phyloP scores from a whole-genome alignment of 805 yeast species.

The Spathaspora passalidarum region DNA sequence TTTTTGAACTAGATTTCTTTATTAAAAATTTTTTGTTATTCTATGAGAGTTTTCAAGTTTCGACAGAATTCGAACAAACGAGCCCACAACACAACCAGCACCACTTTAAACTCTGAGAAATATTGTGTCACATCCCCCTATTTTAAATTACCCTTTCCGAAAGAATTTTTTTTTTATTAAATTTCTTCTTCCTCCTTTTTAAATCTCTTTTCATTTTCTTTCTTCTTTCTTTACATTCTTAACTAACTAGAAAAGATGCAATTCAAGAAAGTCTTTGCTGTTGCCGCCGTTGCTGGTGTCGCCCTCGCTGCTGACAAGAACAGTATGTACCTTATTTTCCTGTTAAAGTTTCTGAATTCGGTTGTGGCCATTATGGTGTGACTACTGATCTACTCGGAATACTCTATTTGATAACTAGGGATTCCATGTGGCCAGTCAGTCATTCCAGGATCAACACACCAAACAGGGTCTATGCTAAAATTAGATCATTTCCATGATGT shows the following conservation, averaged over 20 bases:
- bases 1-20: background rate
- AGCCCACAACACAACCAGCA: background rate
- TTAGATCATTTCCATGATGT: background rate
- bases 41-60: background rate
- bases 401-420: no score
- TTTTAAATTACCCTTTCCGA: background rate
- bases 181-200: slow-evolving; percentile 9
- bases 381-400: background rate
- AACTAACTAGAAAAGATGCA: slow-evolving; percentile 39
- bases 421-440: no score
- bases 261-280: slow-evolving; percentile 49
- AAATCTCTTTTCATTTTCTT: slow-evolving; percentile 7
- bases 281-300: slow-evolving; percentile 49
- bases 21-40: background rate
- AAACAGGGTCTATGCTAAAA: no score
- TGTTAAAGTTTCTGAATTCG: background rate
- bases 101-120: background rate
- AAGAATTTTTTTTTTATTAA: background rate
- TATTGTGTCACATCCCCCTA: background rate
- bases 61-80: background rate
- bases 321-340: slow-evolving; percentile 19
- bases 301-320: slow-evolving; percentile 27
- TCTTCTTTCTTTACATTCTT: slow-evolving; percentile 10
- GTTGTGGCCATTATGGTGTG: background rate
- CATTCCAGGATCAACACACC: no score